Evolutionary conservation across 331 rosid species (phyloP).

Genomic region (Pyracantha coccinea): DNA sequence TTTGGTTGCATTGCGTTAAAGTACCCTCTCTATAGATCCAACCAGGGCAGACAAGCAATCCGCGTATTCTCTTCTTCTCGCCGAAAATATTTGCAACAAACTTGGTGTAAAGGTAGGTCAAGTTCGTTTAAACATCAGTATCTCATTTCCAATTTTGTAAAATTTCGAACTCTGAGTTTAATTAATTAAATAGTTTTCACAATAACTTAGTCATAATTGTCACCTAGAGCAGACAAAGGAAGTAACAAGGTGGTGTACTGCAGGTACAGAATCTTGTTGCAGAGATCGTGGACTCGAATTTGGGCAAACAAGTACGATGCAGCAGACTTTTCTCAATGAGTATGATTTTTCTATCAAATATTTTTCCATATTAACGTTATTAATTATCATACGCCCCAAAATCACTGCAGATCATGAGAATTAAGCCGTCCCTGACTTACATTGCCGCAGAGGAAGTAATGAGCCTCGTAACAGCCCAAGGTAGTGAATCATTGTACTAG

Average conservation of each 20-base stretch:
- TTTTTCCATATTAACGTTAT: not conserved
- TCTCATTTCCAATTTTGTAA: not conserved
- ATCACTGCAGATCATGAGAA: slow-evolving; percentile 53
- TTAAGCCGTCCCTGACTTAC: slow-evolving; percentile 77
- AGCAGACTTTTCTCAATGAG: not conserved
- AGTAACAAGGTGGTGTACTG: slow-evolving; percentile 15
- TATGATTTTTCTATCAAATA: slow-evolving; percentile 6
- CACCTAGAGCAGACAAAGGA: not conserved
- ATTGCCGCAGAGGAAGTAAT: slow-evolving; percentile 88
- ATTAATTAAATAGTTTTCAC: slow-evolving; percentile 10
- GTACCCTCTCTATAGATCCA: slow-evolving; percentile 53
- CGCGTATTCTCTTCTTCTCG: slow-evolving; percentile 79
- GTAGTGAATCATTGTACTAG: slow-evolving; percentile 32
- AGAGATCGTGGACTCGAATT: slow-evolving; percentile 78
- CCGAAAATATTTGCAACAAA: slow-evolving; percentile 72
- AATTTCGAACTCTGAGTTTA: not conserved
- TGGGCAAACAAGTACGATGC: slow-evolving; percentile 79
- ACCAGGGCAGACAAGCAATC: slow-evolving; percentile 81
- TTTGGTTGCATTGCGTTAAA: slow-evolving; percentile 23
- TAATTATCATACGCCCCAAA: not conserved
- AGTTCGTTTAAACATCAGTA: not conserved
- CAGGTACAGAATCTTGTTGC: slow-evolving; percentile 93
- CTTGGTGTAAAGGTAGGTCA: slow-evolving; percentile 69
- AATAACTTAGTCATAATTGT: not conserved
- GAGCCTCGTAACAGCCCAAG: slow-evolving; percentile 99